These are phyloP conservation scores for Vitis cinerea DNA, from an alignment of 164 flowering plant species.

Conservation along the genomic window DNA sequence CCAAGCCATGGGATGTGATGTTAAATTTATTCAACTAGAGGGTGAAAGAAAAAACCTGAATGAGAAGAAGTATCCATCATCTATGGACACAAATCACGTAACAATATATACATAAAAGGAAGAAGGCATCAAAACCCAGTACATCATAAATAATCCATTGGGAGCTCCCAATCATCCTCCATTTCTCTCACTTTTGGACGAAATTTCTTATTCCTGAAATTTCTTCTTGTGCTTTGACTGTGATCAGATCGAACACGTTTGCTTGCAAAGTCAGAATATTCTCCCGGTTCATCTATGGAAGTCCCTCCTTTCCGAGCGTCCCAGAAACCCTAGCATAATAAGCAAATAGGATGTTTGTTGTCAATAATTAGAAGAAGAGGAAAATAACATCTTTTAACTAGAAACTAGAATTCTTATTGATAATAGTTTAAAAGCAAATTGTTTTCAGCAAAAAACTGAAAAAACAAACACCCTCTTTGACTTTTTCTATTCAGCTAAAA, in stretches of 20 bases:
- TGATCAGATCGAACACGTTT: conserved; percentile 10
- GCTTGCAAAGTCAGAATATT: conserved; percentile 27
- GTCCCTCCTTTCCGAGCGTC: conserved; percentile 28
- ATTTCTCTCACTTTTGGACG: conserved; percentile 19
- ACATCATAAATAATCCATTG: conserved; percentile 58
- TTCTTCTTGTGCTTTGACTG: conserved; percentile 12
- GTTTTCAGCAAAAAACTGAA: too few relatives aligned
- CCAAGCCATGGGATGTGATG: too few relatives aligned
- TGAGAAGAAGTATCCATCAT: too few relatives aligned
- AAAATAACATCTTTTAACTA: not conserved
- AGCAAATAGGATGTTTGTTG: not conserved
- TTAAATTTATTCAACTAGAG: too few relatives aligned
- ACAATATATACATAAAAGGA: not conserved
- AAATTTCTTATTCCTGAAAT: conserved; percentile 11
- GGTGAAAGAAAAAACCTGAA: too few relatives aligned
- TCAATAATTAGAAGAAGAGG: not conserved
- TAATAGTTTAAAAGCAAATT: too few relatives aligned
- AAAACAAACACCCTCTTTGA: too few relatives aligned
- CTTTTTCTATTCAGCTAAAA: too few relatives aligned
- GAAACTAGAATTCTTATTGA: too few relatives aligned
- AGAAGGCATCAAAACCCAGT: not conserved
- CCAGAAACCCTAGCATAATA: conserved; percentile 54
- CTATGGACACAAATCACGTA: too few relatives aligned
- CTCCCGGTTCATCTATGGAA: conserved; percentile 26
- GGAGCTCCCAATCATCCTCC: conserved; percentile 66